Percentiles rank a stretch among this genome's conserved stretches.
These are phyloP conservation scores for Colletotrichum caudatum DNA, from an alignment of 2,329 filamentous ascomycete species.

Conservation along the genomic window DNA sequence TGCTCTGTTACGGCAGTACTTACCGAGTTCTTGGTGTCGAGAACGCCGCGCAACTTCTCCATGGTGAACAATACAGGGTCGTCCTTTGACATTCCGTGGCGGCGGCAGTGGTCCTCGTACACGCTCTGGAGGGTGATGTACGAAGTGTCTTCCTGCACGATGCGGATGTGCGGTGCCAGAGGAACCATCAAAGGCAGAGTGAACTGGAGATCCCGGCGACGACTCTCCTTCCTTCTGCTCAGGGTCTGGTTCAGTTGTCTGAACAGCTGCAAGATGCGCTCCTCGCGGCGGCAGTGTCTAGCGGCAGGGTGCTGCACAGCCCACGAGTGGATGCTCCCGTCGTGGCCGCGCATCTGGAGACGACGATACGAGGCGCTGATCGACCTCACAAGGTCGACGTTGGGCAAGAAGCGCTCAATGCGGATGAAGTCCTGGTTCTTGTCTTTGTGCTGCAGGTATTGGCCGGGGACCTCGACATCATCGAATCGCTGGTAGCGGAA, in stretches of 20 bases:
- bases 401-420: constrained; percentile 95
- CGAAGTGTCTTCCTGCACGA: constrained; percentile 95
- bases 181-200: constrained; percentile 96
- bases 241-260: constrained; percentile 95
- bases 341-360: constrained; percentile 95
- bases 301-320: constrained; percentile 96
- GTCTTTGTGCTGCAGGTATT: constrained; percentile 97
- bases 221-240: constrained; percentile 92
- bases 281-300: constrained; percentile 91
- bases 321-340: constrained; percentile 96
- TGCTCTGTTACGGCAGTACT: constrained; percentile 47
- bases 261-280: constrained; percentile 95
- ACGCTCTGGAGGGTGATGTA: constrained; percentile 95
- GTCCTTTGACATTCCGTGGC: constrained; percentile 89
- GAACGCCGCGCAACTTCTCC: constrained; percentile 86
- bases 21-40: constrained; percentile 74
- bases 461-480: constrained; percentile 96
- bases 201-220: constrained; percentile 94
- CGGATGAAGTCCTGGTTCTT: constrained; percentile 99
- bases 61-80: constrained; percentile 95
- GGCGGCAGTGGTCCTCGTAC: constrained; percentile 95
- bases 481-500: constrained; percentile 99
- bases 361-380: constrained; percentile 93
- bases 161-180: constrained; percentile 90
- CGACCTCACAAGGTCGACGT: constrained; percentile 91